These are phyloP conservation scores for Macrotyloma uniflorum DNA, from an alignment of 306 rosid species.

Conservation along the genomic window DNA sequence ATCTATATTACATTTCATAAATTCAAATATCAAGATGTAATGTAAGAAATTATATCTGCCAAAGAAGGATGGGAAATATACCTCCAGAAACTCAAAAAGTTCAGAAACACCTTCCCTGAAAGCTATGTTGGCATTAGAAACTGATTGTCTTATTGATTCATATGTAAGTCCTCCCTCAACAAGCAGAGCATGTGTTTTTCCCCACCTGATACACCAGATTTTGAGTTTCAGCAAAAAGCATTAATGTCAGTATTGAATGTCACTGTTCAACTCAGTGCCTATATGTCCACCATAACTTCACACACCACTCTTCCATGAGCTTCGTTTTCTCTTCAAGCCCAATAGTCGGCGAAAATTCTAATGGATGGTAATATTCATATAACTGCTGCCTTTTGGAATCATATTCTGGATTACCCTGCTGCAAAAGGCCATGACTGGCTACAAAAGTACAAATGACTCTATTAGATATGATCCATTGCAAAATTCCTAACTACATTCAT, in stretches of 20 bases:
- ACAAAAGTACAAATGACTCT: constrained; percentile 39
- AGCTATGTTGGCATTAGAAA: constrained; percentile 73
- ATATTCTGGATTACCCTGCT: constrained; percentile 77
- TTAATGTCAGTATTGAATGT: constrained; percentile 1
- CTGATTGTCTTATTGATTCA: constrained; percentile 75
- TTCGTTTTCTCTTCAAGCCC: constrained; percentile 77
- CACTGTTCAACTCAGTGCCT: constrained; percentile 11
- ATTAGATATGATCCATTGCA: constrained; percentile 29
- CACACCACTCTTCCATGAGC: constrained; percentile 96
- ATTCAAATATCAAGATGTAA: constrained; percentile 15
- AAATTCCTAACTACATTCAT: constrained; percentile 14
- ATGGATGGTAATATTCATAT: constrained; percentile 75
- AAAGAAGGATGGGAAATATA: constrained; percentile 29
- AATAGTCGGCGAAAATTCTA: constrained; percentile 79
- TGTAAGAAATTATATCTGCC: neutral
- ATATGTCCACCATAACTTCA: constrained; percentile 25
- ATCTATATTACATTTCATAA: neutral
- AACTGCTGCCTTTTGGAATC: constrained; percentile 72
- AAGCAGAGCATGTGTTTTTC: constrained; percentile 78
- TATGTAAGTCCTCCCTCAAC: constrained; percentile 87
- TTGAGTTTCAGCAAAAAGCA: constrained; percentile 11
- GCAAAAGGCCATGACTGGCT: constrained; percentile 82
- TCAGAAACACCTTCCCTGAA: constrained; percentile 92
- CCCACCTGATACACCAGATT: constrained; percentile 73
- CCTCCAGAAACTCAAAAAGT: constrained; percentile 86